These are phyloP conservation scores for Copromyces sp. DNA, from an alignment of 495 filamentous ascomycete species.

Conservation along the genomic window DNA sequence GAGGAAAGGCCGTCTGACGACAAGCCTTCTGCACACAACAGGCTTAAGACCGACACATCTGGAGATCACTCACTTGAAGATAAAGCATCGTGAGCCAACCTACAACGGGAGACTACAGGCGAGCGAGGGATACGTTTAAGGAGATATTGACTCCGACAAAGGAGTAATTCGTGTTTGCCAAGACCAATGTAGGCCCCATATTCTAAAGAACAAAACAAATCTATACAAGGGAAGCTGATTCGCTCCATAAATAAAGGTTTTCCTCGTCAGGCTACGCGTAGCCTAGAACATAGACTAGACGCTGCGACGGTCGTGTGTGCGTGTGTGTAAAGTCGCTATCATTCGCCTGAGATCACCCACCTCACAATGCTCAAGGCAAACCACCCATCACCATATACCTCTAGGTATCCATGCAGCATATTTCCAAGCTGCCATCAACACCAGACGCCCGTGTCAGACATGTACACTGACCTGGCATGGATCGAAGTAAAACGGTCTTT, in stretches of 20 bases:
- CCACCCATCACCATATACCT: neutral
- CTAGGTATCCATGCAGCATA: neutral
- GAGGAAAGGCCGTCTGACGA: neutral
- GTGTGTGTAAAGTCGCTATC: neutral
- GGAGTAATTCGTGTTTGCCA: neutral
- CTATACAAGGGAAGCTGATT: neutral
- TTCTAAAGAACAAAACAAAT: neutral
- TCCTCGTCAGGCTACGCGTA: neutral
- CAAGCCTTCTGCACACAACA: neutral
- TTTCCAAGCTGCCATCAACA: neutral
- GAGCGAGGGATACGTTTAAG: neutral
- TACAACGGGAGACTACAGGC: neutral
- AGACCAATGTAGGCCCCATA: neutral
- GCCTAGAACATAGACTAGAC: neutral
- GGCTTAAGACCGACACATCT: neutral
- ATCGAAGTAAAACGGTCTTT: neutral
- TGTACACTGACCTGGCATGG: neutral
- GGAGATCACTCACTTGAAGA: neutral
- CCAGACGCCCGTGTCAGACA: neutral
- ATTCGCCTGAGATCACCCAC: neutral
- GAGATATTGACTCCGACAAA: neutral
- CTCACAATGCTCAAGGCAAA: too few relatives aligned
- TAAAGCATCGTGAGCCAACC: neutral
- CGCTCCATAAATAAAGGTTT: neutral
- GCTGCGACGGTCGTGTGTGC: neutral